phyloP scores from a whole-genome alignment of 208 protist genomes.

The Wallacemonas rigidus region DNA sequence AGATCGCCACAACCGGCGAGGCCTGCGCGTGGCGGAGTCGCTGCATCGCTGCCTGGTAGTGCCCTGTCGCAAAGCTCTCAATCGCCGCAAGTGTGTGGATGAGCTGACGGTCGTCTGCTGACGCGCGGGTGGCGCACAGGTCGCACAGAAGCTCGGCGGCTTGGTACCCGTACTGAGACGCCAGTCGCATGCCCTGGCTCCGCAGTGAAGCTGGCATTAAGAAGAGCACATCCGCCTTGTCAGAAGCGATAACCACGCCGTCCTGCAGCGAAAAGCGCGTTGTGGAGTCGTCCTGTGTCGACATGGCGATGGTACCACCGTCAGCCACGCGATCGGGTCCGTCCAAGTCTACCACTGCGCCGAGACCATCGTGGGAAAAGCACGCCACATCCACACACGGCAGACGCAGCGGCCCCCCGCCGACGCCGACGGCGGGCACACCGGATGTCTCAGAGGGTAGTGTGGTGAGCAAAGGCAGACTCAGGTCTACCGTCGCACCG shows the following conservation, averaged over 20 bases:
- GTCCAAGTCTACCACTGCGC: constrained; percentile 6
- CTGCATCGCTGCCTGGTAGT: constrained; percentile 46
- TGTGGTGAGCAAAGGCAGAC: constrained; percentile 55
- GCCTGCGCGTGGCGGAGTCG: constrained; percentile 44
- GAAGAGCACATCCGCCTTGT: constrained; percentile 34
- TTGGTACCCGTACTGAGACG: constrained; percentile 31
- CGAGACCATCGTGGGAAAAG: constrained; percentile 11
- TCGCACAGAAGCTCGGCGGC: constrained; percentile 54
- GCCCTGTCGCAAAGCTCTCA: constrained; percentile 37
- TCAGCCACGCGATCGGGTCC: not conserved
- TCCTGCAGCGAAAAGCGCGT: constrained; percentile 21
- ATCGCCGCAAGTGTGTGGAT: constrained; percentile 44
- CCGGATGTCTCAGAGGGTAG: not conserved
- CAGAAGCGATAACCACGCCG: constrained; percentile 31
- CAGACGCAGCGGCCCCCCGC: constrained; percentile 18
- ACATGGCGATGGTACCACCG: too few species aligned
- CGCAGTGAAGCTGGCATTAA: constrained; percentile 32
- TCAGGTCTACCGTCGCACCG: constrained; percentile 46
- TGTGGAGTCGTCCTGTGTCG: constrained; percentile 1
- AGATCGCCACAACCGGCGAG: constrained; percentile 48
- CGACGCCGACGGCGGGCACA: not conserved
- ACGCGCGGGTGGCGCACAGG: constrained; percentile 57
- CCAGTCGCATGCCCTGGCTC: constrained; percentile 35
- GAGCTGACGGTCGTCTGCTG: constrained; percentile 23
- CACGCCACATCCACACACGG: constrained; percentile 26